Conservation (phyloP, 805 yeast species). For the Zygoascus tannicola region DNA sequence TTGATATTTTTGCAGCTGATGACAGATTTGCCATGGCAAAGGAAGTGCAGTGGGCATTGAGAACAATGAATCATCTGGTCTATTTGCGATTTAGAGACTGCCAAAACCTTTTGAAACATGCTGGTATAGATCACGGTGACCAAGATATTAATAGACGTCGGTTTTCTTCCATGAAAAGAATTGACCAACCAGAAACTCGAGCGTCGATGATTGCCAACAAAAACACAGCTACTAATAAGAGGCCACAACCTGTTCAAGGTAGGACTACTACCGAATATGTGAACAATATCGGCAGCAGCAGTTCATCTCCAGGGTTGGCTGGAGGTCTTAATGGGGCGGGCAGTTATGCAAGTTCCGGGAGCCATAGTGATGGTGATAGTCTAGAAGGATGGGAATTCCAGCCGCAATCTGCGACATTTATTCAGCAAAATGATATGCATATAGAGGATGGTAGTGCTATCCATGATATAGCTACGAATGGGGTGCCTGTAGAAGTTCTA, state of each 20-base stretch:
- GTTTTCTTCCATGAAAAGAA: constrained; percentile 38
- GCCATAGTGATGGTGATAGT: neutral
- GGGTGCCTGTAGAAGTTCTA: neutral
- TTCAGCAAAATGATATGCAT: neutral
- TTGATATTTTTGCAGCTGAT: constrained; percentile 15
- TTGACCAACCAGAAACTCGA: neutral
- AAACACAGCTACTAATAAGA: neutral
- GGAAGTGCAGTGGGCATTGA: constrained; percentile 56
- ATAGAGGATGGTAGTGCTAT: too few relatives aligned
- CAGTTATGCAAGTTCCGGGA: neutral
- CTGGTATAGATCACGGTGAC: constrained; percentile 48
- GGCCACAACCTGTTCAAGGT: neutral
- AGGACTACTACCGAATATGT: too few relatives aligned
- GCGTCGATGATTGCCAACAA: neutral
- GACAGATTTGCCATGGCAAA: constrained; percentile 37
- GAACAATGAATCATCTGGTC: constrained; percentile 44
- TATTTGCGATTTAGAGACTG: constrained; percentile 21
- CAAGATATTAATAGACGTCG: constrained; percentile 39
- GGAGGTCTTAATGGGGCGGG: neutral
- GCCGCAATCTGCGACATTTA: neutral
- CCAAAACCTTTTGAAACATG: constrained; percentile 21
- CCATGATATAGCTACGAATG: neutral
- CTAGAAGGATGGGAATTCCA: neutral
- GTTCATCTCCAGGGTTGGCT: neutral
- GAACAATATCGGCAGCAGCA: neutral